Conservation (phyloP, 169 alveolate species). For the Eimeria zaria region DNA sequence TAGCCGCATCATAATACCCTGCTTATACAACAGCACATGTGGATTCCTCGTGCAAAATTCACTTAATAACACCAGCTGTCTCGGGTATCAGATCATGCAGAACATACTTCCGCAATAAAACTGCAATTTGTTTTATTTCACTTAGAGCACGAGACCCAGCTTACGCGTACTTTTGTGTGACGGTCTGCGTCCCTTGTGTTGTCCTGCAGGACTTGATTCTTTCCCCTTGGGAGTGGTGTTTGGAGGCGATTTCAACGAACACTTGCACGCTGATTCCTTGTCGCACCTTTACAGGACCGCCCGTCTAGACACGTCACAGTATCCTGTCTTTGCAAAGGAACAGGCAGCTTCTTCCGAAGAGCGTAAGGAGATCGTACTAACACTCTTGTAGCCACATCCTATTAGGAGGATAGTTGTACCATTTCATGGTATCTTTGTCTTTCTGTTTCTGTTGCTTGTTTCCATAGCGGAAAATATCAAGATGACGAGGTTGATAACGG, state of each 20-base stretch:
- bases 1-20: background rate
- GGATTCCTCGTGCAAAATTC: background rate
- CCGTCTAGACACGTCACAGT: background rate
- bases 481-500: background rate
- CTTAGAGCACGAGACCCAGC: background rate
- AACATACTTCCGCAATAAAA: background rate
- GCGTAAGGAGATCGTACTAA: background rate
- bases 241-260: slow-evolving; percentile 58
- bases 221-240: slow-evolving; percentile 35
- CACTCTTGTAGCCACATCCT: background rate
- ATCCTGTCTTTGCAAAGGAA: slow-evolving; percentile 23
- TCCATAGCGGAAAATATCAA: slow-evolving; percentile 29
- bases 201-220: slow-evolving; percentile 28
- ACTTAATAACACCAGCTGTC: background rate
- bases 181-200: background rate
- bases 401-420: background rate
- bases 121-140: background rate
- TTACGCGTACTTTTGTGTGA: background rate
- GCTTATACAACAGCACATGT: background rate
- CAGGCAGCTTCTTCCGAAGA: slow-evolving; percentile 5
- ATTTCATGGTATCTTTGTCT: background rate
- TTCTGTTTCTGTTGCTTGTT: background rate
- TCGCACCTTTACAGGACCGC: background rate
- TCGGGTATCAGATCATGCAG: background rate
- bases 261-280: slow-evolving; percentile 16